phyloP scores from a whole-genome alignment of 768 basidiomycete species.

The Tricholomella constricta region DNA sequence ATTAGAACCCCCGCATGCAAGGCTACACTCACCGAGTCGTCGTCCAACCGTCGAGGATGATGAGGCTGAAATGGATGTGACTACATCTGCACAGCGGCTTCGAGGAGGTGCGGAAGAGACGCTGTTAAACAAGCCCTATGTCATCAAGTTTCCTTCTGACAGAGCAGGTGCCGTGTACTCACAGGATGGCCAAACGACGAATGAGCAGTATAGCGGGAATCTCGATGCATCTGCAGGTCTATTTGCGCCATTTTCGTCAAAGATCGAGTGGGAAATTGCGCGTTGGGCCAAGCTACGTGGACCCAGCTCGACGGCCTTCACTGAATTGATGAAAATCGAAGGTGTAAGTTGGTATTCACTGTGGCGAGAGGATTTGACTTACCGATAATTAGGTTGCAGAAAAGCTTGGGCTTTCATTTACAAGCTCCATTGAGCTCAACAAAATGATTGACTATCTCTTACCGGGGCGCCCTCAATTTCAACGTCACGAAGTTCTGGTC shows the following conservation, averaged over 20 bases:
- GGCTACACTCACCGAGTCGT: too few relatives aligned
- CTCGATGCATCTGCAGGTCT: constrained; percentile 9
- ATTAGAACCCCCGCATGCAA: neutral
- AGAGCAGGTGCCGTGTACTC: too few relatives aligned
- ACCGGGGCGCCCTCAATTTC: constrained; percentile 27
- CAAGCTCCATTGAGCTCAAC: constrained; percentile 27
- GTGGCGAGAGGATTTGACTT: neutral
- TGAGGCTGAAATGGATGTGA: too few relatives aligned
- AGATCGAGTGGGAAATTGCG: constrained; percentile 41
- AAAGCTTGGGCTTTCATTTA: constrained; percentile 24
- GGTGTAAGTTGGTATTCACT: constrained; percentile 30
- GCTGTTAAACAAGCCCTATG: neutral
- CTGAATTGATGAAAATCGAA: constrained; percentile 39
- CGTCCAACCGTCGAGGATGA: too few relatives aligned
- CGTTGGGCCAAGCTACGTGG: constrained; percentile 42
- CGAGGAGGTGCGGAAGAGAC: too few relatives aligned
- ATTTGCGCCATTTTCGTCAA: constrained; percentile 34
- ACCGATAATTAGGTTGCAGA: constrained; percentile 22
- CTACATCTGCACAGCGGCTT: too few relatives aligned
- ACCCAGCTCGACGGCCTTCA: constrained; percentile 36
- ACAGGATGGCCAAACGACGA: neutral
- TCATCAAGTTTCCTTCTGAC: too few relatives aligned
- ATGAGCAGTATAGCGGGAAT: neutral
- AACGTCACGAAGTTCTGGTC: constrained; percentile 25
- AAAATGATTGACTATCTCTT: constrained; percentile 28